phyloP scores from a whole-genome alignment of 768 basidiomycete species.

The Tylopilus intermedius region DNA sequence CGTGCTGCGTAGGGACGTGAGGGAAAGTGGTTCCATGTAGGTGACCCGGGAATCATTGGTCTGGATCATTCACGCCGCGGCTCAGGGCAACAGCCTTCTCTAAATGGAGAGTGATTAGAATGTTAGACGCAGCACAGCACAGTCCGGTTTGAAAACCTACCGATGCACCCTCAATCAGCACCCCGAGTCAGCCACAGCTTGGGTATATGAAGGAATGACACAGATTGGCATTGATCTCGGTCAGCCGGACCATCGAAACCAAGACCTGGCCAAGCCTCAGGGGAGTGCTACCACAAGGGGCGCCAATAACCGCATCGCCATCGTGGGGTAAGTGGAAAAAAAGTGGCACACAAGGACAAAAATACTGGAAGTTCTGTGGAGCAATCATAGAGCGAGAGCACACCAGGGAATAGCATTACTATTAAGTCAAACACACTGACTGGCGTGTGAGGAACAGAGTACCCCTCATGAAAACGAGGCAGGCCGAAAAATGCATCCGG shows the following conservation, averaged over 20 bases:
- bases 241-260: slow-evolving; percentile 1
- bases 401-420: slow-evolving; percentile 6
- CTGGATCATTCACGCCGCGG: slow-evolving; percentile 30
- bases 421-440: slow-evolving; percentile 8
- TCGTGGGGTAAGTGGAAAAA: slow-evolving; percentile 19
- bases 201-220: slow-evolving; percentile 10
- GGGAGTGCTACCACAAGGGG: background rate
- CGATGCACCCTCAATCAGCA: slow-evolving; percentile 3
- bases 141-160: slow-evolving; percentile 14
- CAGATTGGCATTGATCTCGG: slow-evolving; percentile 6
- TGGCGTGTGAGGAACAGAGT: slow-evolving; percentile 12
- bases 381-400: slow-evolving; percentile 6
- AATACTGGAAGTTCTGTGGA: slow-evolving; percentile 17
- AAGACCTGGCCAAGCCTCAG: slow-evolving; percentile 2
- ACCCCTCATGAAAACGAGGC: slow-evolving; percentile 20
- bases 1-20: slow-evolving; percentile 30
- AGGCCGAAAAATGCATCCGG: slow-evolving; percentile 7
- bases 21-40: slow-evolving; percentile 23
- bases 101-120: slow-evolving; percentile 30
- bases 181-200: slow-evolving; percentile 17
- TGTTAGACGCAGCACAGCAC: slow-evolving; percentile 28
- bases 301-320: slow-evolving; percentile 12
- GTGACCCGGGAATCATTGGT: slow-evolving; percentile 27
- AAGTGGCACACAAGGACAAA: slow-evolving; percentile 5
- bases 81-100: slow-evolving; percentile 30